Evolutionary conservation across 768 basidiomycete genomes (phyloP), one percentile per base, ranked within the genome.

Genomic region (Erythrobasidium yunnanense): DNA sequence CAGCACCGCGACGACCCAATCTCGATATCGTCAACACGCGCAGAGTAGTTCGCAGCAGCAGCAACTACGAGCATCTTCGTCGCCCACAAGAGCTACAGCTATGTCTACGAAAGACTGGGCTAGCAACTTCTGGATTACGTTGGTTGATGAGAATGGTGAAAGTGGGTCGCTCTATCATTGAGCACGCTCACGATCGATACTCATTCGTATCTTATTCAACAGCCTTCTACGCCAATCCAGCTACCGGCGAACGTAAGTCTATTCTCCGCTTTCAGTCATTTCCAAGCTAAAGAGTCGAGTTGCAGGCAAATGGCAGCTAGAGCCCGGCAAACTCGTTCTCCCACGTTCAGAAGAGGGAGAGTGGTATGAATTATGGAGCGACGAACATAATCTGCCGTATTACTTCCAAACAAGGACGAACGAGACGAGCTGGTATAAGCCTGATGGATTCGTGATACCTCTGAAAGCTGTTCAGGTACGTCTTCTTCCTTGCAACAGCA

Each of bases 371-470:
- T 22, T 63, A 51, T 63, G 60, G 60, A 50, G 47, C 32, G 60
- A 63, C 27, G 60, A 63, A 8, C 60, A 63, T 25, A 20, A 51
- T 15, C 60, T 63, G 7, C 60, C 60, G 4, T 63, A 63, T 27
- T 63, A 63, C 33, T 63, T 49, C 27, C 60, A 63, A 18, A 63
- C 60, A 4, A 20, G 20, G 4, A 50, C 22, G 13, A 63, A 51
- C 47, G 60, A 63, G 32, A 63, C 60, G n/a, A 49, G 45, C 46
- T 63, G 60, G 60, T 63, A 63, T 34, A 63, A 63, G 33, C 60
- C 60, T 4, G 60, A 63, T 6, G 60, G 60, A 4, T 63, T 63
- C 33, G 47, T 63, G 20, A 63, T 63, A 30, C 60, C 60, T 11
- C 30, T 63, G 25, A 63, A 63, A 51, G 60, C 60, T 15, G 60